These are phyloP conservation scores for Nepenthes gracilis DNA, from an alignment of 148 eudicot species.

Conservation along the genomic window DNA sequence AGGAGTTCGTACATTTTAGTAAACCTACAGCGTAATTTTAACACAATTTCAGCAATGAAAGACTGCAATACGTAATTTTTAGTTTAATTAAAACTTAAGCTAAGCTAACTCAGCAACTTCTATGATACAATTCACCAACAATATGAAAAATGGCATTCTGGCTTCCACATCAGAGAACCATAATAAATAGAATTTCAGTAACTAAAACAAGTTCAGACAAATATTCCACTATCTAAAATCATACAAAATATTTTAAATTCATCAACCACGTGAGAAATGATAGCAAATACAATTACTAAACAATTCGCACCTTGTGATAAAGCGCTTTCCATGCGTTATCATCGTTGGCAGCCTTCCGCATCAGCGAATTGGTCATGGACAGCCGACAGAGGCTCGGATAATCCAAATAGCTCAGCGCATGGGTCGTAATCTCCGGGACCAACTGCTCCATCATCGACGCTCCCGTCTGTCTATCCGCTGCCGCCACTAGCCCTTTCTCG, in stretches of 20 bases:
- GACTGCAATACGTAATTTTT: no score
- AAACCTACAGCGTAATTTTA: no score
- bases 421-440: slow-evolving; percentile 91
- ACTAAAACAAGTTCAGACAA: no score
- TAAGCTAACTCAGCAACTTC: no score
- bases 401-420: slow-evolving; percentile 88
- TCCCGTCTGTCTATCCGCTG: slow-evolving; percentile 43
- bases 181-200: no score
- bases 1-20: no score
- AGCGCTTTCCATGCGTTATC: slow-evolving; percentile 97
- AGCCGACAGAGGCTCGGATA: slow-evolving; percentile 80
- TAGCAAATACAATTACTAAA: not conserved
- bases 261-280: not conserved
- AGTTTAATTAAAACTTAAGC: no score
- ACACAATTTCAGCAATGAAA: no score
- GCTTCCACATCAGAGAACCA: no score
- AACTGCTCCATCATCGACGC: slow-evolving; percentile 97
- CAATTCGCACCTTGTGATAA: slow-evolving; percentile 60
- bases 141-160: no score
- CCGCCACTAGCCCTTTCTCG: slow-evolving; percentile 19
- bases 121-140: no score
- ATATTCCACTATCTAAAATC: not conserved
- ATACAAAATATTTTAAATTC: not conserved
- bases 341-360: slow-evolving; percentile 95
- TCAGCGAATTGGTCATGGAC: slow-evolving; percentile 83